Conservation (phyloP, 257 asterid genomes). For the Cordia subcordata region DNA sequence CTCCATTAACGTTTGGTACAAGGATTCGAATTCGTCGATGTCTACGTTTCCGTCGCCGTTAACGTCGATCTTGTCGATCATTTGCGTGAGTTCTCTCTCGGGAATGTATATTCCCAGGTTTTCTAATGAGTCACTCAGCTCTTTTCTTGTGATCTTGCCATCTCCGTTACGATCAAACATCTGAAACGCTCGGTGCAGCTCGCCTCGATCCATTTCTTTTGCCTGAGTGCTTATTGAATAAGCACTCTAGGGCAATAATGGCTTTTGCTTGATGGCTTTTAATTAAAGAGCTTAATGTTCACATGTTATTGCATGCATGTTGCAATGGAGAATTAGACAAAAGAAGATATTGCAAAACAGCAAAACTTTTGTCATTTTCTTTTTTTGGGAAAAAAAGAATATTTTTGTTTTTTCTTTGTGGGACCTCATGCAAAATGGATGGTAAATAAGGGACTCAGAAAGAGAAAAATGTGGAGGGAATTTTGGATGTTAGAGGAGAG, state of each 20-base stretch:
- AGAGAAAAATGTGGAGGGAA: not conserved
- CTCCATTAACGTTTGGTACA: conserved; percentile 31
- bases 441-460: not conserved
- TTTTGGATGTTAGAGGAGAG: conserved; percentile 17
- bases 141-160: conserved; percentile 30
- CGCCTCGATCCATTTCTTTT: conserved; percentile 30
- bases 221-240: not conserved
- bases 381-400: no score
- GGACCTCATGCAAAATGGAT: not conserved
- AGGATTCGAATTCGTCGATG: conserved; percentile 32
- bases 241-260: no score
- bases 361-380: not conserved
- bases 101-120: conserved; percentile 36
- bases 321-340: not conserved
- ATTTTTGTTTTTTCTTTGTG: not conserved
- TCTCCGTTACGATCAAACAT: conserved; percentile 41
- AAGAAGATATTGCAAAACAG: not conserved
- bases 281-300: no score
- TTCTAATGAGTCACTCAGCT: conserved; percentile 26
- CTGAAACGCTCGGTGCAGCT: conserved; percentile 30
- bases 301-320: not conserved
- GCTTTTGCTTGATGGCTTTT: no score
- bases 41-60: conserved; percentile 35
- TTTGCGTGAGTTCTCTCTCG: conserved; percentile 28
- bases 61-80: conserved; percentile 32